Base-by-base conservation (phyloP, 2,329 filamentous ascomycete genomes). In the Alternaria sp. region DNA sequence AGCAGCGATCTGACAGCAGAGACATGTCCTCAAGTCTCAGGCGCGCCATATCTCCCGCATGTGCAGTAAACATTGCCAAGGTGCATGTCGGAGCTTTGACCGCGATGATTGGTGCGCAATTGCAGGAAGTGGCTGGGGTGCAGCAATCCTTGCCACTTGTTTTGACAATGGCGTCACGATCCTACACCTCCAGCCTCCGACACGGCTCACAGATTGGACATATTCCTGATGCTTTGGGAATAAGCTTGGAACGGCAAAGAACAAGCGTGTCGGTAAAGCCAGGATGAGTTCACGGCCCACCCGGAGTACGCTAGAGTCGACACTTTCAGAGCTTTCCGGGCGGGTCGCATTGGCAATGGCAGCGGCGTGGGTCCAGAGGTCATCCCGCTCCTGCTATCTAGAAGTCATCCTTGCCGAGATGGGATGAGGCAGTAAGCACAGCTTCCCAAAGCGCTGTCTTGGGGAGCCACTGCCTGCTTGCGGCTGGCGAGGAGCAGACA, bases 121-220 rank as follows among this genome's bases (percentile, higher is more conserved):
- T 50, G 40, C 40, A 49, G 23, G 19, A 50, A 59, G 59, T 47
- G 59, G 59, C 59, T 52, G 59, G 59, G 28, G 45, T 28, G 28
- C 30, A 50, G 53, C 53, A 44, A 61, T 50, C 61, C 57, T 43
- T 57, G 49, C 40, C 15, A 28, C 57, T n/a, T 46, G 47, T 17
- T 43, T 60, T n/a, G 36, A 52, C 26, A 45, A 55, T 59, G 56
- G 45, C 58, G 61, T 66, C 57, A 61, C 54, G 51, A 17, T 54
- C 23, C 26, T 44, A 28, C 36, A 40, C 36, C 58, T 40, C 47
- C 17, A 47, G 53, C 13, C 13, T 21, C 45, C 30, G 30, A 30
- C 52, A 44, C 52, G 58, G 59, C 52, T 51, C 52, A 53, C 36
- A 23, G 30, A 32, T 28, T 61, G 58, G 32, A 51, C 46, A 23